Conservation (phyloP, 1,284 basidiomycete species). For the Melampsora abietis-canadensis region DNA sequence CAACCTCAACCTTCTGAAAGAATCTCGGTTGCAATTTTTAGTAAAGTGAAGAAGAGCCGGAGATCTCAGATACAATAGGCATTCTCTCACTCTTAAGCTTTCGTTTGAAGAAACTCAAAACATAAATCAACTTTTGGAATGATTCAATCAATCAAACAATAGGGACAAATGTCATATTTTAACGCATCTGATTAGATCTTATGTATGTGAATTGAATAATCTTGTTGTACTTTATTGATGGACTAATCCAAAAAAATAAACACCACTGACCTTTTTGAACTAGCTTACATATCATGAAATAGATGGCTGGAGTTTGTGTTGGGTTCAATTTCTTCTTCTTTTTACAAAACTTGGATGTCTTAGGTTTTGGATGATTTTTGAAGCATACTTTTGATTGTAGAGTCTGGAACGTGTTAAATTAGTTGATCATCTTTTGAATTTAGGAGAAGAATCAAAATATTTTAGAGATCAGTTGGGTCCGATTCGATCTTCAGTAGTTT, state of each 20-base stretch:
- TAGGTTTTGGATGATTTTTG: background rate
- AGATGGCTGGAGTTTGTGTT: slow-evolving; percentile 25
- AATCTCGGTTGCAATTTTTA: slow-evolving; percentile 29
- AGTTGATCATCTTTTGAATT: slow-evolving; percentile 15
- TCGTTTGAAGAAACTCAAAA: slow-evolving; percentile 16
- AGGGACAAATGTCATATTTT: background rate
- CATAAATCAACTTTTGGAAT: slow-evolving; percentile 9
- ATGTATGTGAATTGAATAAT: slow-evolving; percentile 5
- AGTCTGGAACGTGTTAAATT: slow-evolving; percentile 23
- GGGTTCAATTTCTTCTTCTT: slow-evolving; percentile 10
- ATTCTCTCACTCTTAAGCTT: slow-evolving; percentile 12
- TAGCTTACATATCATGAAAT: slow-evolving; percentile 20
- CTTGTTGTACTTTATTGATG: slow-evolving; percentile 27
- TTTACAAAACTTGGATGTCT: slow-evolving; percentile 23
- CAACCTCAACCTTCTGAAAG: slow-evolving; percentile 19
- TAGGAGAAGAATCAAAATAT: slow-evolving; percentile 7
- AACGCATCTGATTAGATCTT: slow-evolving; percentile 12
- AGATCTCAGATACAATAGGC: slow-evolving; percentile 9
- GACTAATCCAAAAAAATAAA: slow-evolving; percentile 26
- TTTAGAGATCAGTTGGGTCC: slow-evolving; percentile 12
- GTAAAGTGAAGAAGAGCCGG: background rate
- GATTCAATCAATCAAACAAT: slow-evolving; percentile 28
- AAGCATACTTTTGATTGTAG: slow-evolving; percentile 25
- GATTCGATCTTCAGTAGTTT: background rate
- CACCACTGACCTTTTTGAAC: slow-evolving; percentile 18